These are phyloP conservation scores for Infundibulicybe gibba DNA, from an alignment of 768 basidiomycete genomes.

Conservation along the genomic window DNA sequence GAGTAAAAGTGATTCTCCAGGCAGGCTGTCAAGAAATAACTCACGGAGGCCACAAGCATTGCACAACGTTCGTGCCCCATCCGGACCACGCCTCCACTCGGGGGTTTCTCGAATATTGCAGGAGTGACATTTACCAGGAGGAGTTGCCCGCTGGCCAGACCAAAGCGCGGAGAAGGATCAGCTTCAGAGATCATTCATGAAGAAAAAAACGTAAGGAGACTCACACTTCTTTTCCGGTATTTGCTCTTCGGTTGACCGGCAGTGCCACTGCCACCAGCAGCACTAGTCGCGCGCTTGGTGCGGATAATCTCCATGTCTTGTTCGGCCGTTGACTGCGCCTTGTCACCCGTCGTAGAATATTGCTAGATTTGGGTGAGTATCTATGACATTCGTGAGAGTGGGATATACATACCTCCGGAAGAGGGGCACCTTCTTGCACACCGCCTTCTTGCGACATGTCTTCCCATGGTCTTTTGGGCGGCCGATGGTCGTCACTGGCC, in stretches of 20 bases:
- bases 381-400: neutral
- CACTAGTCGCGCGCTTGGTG: slow-evolving; percentile 73
- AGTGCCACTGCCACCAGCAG: slow-evolving; percentile 47
- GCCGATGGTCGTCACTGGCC: slow-evolving; percentile 48
- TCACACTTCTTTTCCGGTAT: slow-evolving; percentile 82
- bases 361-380: slow-evolving; percentile 11
- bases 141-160: slow-evolving; percentile 68
- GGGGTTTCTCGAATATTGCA: slow-evolving; percentile 86
- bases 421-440: slow-evolving; percentile 17
- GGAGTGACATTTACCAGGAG: slow-evolving; percentile 84
- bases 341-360: slow-evolving; percentile 26
- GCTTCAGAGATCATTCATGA: slow-evolving; percentile 10
- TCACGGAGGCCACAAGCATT: slow-evolving; percentile 84
- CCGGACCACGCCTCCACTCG: slow-evolving; percentile 85
- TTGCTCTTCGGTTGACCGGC: slow-evolving; percentile 68
- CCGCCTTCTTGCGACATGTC: slow-evolving; percentile 47
- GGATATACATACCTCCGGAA: slow-evolving; percentile 27
- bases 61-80: slow-evolving; percentile 79
- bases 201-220: slow-evolving; percentile 22
- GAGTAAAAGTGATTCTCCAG: slow-evolving; percentile 1
- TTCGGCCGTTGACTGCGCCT: slow-evolving; percentile 64
- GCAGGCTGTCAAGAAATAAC: slow-evolving; percentile 23
- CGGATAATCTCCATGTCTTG: slow-evolving; percentile 85
- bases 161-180: slow-evolving; percentile 23
- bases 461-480: slow-evolving; percentile 81